Percentiles rank a stretch among this genome's conserved stretches.
Evolutionary conservation across 805 yeast species (phyloP).

Genomic region (Diddensiella caesifluorescens): DNA sequence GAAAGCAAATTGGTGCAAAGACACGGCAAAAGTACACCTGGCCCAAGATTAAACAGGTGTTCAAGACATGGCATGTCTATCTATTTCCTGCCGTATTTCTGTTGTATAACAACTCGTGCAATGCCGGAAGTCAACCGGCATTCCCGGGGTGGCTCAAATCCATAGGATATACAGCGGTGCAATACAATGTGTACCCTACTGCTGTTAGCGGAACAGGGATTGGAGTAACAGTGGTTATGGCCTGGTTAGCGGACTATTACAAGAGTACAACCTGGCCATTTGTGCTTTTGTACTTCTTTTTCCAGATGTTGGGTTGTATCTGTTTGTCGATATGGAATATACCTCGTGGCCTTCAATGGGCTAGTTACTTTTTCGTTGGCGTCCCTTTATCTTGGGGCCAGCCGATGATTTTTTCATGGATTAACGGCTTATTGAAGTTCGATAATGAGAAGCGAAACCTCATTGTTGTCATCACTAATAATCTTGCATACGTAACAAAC

Average conservation of each 20-base stretch:
- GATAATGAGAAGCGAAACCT: conserved; percentile 38
- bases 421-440: conserved; percentile 41
- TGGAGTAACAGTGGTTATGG: conserved; percentile 33
- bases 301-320: conserved; percentile 38
- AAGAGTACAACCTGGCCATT: conserved; percentile 38
- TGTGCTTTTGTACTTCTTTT: conserved; percentile 36
- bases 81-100: conserved; percentile 41
- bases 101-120: conserved; percentile 36
- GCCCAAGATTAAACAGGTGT: conserved; percentile 35
- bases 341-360: conserved; percentile 46
- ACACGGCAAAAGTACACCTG: conserved; percentile 24
- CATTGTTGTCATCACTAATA: conserved; percentile 40
- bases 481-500: conserved; percentile 47
- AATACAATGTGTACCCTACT: conserved; percentile 42
- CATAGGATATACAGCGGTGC: conserved; percentile 30
- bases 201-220: conserved; percentile 38
- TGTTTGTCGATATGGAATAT: conserved; percentile 45
- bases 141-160: conserved; percentile 43
- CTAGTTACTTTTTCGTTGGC: conserved; percentile 44
- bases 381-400: conserved; percentile 49
- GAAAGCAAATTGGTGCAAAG: conserved; percentile 24
- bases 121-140: conserved; percentile 39
- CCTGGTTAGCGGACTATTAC: conserved; percentile 36
- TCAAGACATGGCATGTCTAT: conserved; percentile 43
- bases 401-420: conserved; percentile 54